Base-by-base conservation (phyloP, 2,329 filamentous ascomycete species). In the Fusarium acutatum region DNA sequence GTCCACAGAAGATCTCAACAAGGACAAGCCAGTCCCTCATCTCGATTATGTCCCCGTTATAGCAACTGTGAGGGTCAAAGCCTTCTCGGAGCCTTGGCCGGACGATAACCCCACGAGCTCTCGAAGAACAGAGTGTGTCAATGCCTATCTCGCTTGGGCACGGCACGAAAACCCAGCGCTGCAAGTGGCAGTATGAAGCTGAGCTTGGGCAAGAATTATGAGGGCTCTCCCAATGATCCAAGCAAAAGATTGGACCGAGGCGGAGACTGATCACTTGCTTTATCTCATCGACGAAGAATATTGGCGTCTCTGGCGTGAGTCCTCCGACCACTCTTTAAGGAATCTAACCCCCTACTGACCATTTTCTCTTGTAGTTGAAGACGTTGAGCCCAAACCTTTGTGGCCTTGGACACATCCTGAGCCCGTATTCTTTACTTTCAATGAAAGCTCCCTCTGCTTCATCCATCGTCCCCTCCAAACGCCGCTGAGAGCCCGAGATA, bases 221-320 rank as follows among this genome's bases (percentile, higher is more conserved):
- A n/a, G 17, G 17, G 52, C 37, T 12, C 26, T 43, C 15, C 52
- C 37, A 6, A 30, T 30, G 37, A 3, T 56, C n/a, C 18, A 32
- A 24, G 26, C 37, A 30, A 32, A 32, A 12, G 26, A 41, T 14
- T 56, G 52, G 26, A 56, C 52, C 3, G 35, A 43, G 20, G 52
- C 26, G 9, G 37, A 56, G 52, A 56, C 20, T 20, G 26, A 43
- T 10, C 52, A 56, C 15, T 32, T 43, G 17, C 5, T 11, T 24
- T 56, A 56, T 30, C 52, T 56, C 26, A n/a, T 56, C 11, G 26
- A 43, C 17, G 35, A 43, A 43, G 52, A 56, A 43, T 43, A 43
- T 18, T 56, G 52, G 52, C 37, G 22, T 24, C 52, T 56, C 37
- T 56, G 37, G 52, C 37, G 52, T 43, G 6, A 24, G 26, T 24